phyloP scores from a whole-genome alignment of 1,139 yeast species.

The Diutina pseudorugosa region DNA sequence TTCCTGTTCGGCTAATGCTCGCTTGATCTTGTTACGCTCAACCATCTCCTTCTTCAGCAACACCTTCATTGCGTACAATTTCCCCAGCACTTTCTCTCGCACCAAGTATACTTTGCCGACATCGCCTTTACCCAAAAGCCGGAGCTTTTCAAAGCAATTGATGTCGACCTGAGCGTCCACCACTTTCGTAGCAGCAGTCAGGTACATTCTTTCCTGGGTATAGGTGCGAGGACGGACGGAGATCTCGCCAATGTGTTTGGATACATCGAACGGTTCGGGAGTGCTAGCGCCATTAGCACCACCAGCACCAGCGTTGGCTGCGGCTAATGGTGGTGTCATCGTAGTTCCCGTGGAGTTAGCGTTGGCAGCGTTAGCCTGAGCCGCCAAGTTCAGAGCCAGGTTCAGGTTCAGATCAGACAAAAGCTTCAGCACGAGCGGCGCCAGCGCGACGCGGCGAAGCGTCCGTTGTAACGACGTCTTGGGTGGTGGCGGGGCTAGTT shows the following conservation, averaged over 20 bases:
- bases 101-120: conserved; percentile 95
- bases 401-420: conserved; percentile 7
- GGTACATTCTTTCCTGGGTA: conserved; percentile 53
- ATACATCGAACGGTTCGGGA: not conserved
- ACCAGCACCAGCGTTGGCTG: too few species aligned
- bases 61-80: conserved; percentile 86
- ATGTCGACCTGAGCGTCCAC: conserved; percentile 77
- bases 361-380: not conserved
- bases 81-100: conserved; percentile 62
- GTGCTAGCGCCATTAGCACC: not conserved
- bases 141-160: conserved; percentile 75
- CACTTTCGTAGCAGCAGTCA: conserved; percentile 60
- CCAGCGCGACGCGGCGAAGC: conserved; percentile 69
- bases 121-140: conserved; percentile 89
- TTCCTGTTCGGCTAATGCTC: conserved; percentile 94
- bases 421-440: conserved; percentile 46
- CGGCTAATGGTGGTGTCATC: not conserved
- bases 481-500: not conserved
- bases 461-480: conserved; percentile 30
- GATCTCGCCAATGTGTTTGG: conserved; percentile 41
- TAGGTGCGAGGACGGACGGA: conserved; percentile 38
- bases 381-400: not conserved
- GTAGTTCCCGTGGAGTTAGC: not conserved
- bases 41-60: conserved; percentile 88
- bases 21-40: conserved; percentile 82